phyloP scores from a whole-genome alignment of 2,329 filamentous ascomycete genomes.

The Aspergillus sp. region DNA sequence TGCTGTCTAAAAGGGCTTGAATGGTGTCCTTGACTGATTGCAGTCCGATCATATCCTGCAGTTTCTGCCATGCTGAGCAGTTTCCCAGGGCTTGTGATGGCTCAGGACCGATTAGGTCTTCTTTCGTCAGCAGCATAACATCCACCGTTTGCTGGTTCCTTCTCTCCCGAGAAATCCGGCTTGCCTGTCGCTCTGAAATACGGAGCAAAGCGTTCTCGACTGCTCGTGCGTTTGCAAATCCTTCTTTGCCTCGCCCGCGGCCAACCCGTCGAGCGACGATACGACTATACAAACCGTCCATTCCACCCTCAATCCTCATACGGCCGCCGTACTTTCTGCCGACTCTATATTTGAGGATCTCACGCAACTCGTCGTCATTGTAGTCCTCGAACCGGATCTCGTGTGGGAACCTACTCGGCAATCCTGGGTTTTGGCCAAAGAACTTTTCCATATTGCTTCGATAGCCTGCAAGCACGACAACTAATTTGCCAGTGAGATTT shows the following conservation, averaged over 20 bases:
- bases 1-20: constrained; percentile 49
- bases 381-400: constrained; percentile 63
- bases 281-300: constrained; percentile 53
- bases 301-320: constrained; percentile 55
- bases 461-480: constrained; percentile 68
- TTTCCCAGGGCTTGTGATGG: constrained; percentile 46
- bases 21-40: constrained; percentile 55
- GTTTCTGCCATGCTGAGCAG: constrained; percentile 49
- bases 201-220: constrained; percentile 54
- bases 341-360: constrained; percentile 52
- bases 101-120: constrained; percentile 65
- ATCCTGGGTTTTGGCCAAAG: constrained; percentile 64
- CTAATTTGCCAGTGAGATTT: constrained; percentile 59
- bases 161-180: constrained; percentile 45
- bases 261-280: constrained; percentile 57
- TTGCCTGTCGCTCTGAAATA: constrained; percentile 53
- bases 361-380: constrained; percentile 53
- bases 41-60: constrained; percentile 54
- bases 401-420: constrained; percentile 61
- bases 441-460: constrained; percentile 67
- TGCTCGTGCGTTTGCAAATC: constrained; percentile 65
- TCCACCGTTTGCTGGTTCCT: constrained; percentile 39
- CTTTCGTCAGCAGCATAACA: constrained; percentile 53
- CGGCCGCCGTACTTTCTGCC: constrained; percentile 43
- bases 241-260: constrained; percentile 52